Evolutionary conservation across 2,329 filamentous ascomycete genomes (phyloP).

Genomic region (Aspergillus eucalypticola): DNA sequence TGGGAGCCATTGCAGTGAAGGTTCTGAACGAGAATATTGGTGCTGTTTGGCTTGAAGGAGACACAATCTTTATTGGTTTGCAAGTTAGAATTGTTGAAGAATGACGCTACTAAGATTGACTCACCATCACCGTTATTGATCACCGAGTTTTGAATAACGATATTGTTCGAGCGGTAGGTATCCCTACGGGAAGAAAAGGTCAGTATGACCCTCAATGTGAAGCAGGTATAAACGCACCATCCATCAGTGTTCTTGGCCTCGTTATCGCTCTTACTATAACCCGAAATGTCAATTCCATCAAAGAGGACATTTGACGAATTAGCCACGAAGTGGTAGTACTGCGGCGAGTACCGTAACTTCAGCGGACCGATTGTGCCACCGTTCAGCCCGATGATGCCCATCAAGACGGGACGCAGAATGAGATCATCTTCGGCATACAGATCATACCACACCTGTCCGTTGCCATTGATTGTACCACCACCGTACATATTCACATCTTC

Average conservation of each 20-base stretch:
- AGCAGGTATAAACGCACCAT: slow-evolving; percentile 32
- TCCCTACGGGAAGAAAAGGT: slow-evolving; percentile 24
- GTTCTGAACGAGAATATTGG: slow-evolving; percentile 67
- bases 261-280: slow-evolving; percentile 54
- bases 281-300: slow-evolving; percentile 62
- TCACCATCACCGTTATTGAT: slow-evolving; percentile 64
- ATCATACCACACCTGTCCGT: slow-evolving; percentile 66
- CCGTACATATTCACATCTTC: slow-evolving; percentile 69
- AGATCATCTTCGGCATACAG: slow-evolving; percentile 59
- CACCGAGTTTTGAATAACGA: slow-evolving; percentile 67
- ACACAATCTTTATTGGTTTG: slow-evolving; percentile 59
- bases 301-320: slow-evolving; percentile 67
- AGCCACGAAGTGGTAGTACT: slow-evolving; percentile 67
- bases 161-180: slow-evolving; percentile 57
- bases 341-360: slow-evolving; percentile 60
- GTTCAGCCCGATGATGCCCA: slow-evolving; percentile 59
- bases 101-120: not conserved
- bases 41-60: slow-evolving; percentile 73
- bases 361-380: slow-evolving; percentile 61
- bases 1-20: slow-evolving; percentile 69
- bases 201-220: not conserved
- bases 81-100: not conserved
- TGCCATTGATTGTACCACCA: slow-evolving; percentile 63
- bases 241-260: slow-evolving; percentile 67
- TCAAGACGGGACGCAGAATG: slow-evolving; percentile 60